A percentile compares a stretch with the other conserved stretches of the same genome.
These are phyloP conservation scores for Marasmius oreades DNA, from an alignment of 1,284 basidiomycete species.

Conservation along the genomic window DNA sequence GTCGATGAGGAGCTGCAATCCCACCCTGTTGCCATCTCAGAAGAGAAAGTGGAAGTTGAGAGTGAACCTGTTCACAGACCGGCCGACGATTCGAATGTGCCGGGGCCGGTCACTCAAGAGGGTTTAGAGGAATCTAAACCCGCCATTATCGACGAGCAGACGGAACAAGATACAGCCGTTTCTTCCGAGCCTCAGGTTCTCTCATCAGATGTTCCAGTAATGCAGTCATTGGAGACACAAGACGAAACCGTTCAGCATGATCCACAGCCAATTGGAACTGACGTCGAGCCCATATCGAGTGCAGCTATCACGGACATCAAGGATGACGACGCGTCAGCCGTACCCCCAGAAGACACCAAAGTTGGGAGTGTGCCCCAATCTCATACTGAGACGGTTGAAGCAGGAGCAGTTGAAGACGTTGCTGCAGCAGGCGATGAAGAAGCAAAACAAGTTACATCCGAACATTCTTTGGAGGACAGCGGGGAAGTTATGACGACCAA, in stretches of 20 bases:
- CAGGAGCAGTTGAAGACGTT: constrained; percentile 2
- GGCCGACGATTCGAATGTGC: too few relatives aligned
- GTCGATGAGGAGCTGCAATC: too few relatives aligned
- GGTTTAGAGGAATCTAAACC: neutral
- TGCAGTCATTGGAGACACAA: too few relatives aligned
- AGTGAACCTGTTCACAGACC: too few relatives aligned
- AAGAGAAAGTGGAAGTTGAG: too few relatives aligned
- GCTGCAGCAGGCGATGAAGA: constrained; percentile 8
- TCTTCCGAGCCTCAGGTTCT: neutral
- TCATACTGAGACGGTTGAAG: constrained; percentile 1
- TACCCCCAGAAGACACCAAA: neutral
- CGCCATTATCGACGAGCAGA: neutral
- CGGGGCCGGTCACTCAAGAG: too few relatives aligned
- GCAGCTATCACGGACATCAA: neutral
- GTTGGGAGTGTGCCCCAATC: neutral
- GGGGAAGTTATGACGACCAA: constrained; percentile 1
- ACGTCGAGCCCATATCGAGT: too few relatives aligned
- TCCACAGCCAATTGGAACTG: too few relatives aligned
- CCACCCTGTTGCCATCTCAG: too few relatives aligned
- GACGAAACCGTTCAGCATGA: too few relatives aligned
- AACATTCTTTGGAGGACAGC: neutral
- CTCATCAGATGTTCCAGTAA: too few relatives aligned
- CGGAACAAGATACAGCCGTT: too few relatives aligned
- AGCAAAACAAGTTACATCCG: constrained; percentile 12
- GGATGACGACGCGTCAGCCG: neutral